Evolutionary conservation across 441 rosid species (phyloP).

Genomic region (Eutrema salsugineum): DNA sequence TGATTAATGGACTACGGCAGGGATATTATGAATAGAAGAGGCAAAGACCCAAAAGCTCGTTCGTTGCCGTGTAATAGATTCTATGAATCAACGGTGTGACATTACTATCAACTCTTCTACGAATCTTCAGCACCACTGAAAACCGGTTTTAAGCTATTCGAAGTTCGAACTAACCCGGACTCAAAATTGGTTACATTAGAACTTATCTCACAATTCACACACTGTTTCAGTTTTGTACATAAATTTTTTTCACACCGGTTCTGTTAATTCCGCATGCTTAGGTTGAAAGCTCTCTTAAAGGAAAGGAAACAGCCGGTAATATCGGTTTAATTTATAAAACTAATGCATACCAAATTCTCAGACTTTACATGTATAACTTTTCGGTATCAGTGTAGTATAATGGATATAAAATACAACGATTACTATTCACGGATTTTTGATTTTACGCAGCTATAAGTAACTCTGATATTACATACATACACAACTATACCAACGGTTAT

Average conservation of each 20-base stretch:
- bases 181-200: neutral
- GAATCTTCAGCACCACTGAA: neutral
- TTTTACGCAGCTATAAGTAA: constrained; percentile 10
- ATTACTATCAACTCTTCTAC: neutral
- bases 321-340: neutral
- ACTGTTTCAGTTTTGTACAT: neutral
- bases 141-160: neutral
- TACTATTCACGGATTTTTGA: neutral
- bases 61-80: constrained; percentile 23
- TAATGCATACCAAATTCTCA: neutral
- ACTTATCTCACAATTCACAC: neutral
- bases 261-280: neutral
- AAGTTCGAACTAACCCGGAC: neutral
- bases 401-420: constrained; percentile 21
- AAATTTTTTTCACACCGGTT: neutral
- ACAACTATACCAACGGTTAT: constrained; percentile 24
- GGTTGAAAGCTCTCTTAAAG: neutral
- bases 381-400: constrained; percentile 6
- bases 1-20: neutral
- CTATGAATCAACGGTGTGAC: constrained; percentile 14
- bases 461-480: constrained; percentile 26
- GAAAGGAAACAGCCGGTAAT: neutral
- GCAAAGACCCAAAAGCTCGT: constrained; percentile 4
- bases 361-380: constrained; percentile 31
- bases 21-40: neutral